A percentile compares a stretch with the other conserved stretches of the same genome.
These are phyloP conservation scores for Ogataea pini DNA, from an alignment of 805 yeast species.

Conservation along the genomic window DNA sequence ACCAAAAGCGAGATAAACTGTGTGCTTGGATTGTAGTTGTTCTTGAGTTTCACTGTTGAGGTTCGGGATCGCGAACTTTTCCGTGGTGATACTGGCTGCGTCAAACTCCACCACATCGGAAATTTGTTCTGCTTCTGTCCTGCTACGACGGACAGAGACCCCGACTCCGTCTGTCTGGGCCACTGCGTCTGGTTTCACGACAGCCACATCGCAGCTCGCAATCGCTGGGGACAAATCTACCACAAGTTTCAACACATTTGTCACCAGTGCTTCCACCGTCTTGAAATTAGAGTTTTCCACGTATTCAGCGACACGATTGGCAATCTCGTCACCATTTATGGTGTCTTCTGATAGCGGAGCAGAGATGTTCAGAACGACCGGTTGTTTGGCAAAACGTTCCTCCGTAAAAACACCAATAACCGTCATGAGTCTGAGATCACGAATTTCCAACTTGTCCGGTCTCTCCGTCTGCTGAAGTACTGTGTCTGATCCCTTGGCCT, in stretches of 20 bases:
- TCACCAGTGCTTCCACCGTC: conserved; percentile 91
- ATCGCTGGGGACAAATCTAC: conserved; percentile 14
- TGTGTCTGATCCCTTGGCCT: conserved; percentile 5
- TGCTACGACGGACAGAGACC: conserved; percentile 61
- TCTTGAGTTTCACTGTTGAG: conserved; percentile 27
- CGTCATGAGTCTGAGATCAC: conserved; percentile 60
- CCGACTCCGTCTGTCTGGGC: conserved; percentile 90
- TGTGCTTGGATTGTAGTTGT: conserved; percentile 37
- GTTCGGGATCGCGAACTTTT: conserved; percentile 31
- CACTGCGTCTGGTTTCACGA: conserved; percentile 86
- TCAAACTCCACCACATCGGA: conserved; percentile 27
- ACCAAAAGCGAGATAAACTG: conserved; percentile 83
- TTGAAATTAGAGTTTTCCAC: conserved; percentile 82
- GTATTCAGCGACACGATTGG: conserved; percentile 52
- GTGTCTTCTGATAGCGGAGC: conserved; percentile 29
- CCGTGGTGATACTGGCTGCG: conserved; percentile 16
- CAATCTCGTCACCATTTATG: conserved; percentile 42
- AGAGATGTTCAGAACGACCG: conserved; percentile 62
- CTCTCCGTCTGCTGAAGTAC: neutral
- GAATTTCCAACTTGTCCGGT: conserved; percentile 38
- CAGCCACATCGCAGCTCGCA: conserved; percentile 49
- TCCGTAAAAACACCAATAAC: conserved; percentile 93
- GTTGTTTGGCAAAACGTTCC: conserved; percentile 82
- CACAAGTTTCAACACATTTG: conserved; percentile 53
- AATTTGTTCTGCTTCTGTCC: conserved; percentile 37